phyloP scores from a whole-genome alignment of 129 eudicot genomes.

The Deinandra increscens region DNA sequence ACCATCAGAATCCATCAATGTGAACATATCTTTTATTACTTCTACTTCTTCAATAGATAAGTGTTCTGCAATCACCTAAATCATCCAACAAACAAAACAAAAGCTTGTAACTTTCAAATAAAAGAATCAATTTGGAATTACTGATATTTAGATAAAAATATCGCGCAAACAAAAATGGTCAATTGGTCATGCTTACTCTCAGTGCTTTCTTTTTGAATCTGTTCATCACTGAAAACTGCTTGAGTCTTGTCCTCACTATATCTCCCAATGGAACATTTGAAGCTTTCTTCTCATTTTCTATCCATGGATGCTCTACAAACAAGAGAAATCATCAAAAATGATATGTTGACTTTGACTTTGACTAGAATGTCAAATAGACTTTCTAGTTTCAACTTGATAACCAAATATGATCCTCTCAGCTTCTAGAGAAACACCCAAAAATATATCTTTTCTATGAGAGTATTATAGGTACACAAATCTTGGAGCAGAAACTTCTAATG shows the following conservation, averaged over 20 bases:
- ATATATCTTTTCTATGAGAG: neutral
- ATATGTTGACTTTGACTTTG: neutral
- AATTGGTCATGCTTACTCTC: constrained; percentile 47
- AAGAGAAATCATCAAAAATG: constrained; percentile 1
- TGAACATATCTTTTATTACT: constrained; percentile 83
- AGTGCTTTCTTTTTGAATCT: constrained; percentile 91
- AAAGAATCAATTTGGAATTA: neutral
- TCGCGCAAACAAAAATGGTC: neutral
- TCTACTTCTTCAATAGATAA: constrained; percentile 85
- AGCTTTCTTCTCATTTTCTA: constrained; percentile 86
- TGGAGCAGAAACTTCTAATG: neutral
- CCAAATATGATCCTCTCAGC: neutral
- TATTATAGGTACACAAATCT: neutral
- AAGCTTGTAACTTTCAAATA: neutral
- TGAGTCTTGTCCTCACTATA: constrained; percentile 88
- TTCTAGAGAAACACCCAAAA: neutral
- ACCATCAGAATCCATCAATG: constrained; percentile 83
- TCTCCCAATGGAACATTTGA: constrained; percentile 96
- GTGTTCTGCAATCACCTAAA: constrained; percentile 94
- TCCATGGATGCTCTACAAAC: constrained; percentile 88
- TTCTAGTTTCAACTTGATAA: neutral
- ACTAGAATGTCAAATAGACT: neutral
- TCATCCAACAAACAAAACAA: constrained; percentile 19
- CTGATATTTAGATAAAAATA: neutral
- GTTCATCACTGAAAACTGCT: constrained; percentile 92